Evolutionary conservation across 495 filamentous ascomycete genomes (phyloP), one percentile per base, ranked within the genome.

Genomic region (Usnea hakonensis): DNA sequence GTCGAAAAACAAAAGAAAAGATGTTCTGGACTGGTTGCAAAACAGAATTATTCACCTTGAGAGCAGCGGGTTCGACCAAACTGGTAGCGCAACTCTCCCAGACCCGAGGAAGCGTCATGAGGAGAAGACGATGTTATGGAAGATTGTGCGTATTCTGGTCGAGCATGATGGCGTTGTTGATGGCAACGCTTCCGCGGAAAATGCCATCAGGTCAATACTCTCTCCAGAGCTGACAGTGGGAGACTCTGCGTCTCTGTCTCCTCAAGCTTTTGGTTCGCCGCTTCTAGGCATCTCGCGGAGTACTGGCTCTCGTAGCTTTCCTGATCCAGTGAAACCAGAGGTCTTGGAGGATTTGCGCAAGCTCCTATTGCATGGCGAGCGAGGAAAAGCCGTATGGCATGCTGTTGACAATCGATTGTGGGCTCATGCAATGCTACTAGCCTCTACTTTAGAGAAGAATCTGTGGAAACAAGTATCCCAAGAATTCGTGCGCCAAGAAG

Each of bases 391-490:
- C 3, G 87, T 95, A 14, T 97, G 94, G 94, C 78, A 84, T 61
- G 95, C 95, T 9, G 92, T 89, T n/a, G 95, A 99, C 69, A 87
- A 88, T 70, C 85, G 90, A 41, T 76, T 97, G 5, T 99, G 95
- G 95, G 93, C 89, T 14, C 95, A 99, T 74, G 95, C 95, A 11
- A 86, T 99, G 79, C 81, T 97, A 41, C 84, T 99, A 48, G 85
- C 95, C 21, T 91, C 89, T 38, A 93, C 93, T 2, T 67, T 85
- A 57, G 81, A 82, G 36, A 79, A 77, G 57, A 74, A 78, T 10
- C 81, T 93, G 26, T 97, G 91, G 84, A 96, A 90, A 71, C 89
- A 95, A 68, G 92, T 97, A 23, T 84, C 90, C 3, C 90, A 95
- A 67, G 91, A 97, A 64, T 99, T 97, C 69, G 87, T 97, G 17